Evolutionary conservation across 257 asterid genomes (phyloP), one percentile per base, ranked within the genome.

Genomic region (Solanum megistacrolobum): DNA sequence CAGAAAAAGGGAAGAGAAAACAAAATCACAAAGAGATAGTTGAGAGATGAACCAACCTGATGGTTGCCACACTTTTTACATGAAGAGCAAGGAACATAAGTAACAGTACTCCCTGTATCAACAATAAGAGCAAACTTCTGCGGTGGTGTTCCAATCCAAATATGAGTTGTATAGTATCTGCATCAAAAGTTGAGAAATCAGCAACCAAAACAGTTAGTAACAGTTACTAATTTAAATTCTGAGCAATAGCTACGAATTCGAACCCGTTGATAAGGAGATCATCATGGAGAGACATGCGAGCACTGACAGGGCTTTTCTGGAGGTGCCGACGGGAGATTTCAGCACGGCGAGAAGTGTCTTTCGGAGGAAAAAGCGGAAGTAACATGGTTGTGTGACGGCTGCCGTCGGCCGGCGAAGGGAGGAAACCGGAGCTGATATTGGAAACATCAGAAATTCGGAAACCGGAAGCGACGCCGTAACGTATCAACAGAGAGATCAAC

Each of bases 81-180:
- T 35, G 96, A 93, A 69, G 96, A 75, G 89, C 98, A 95, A 31
- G 98, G 98, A 75, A 95, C 98, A 89, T 94, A 95, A 60, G 98
- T 95, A 85, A 95, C 94, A 14, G 98, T 94, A 85, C 98, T 95
- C 16, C 98, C 98, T 1, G 98, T 93, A 89, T 95, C 98, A 48
- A 94, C 98, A 25, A 95, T 95, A 20, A 95, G 96, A 23, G 98
- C 98, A 86, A 95, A 95, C 92, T 66, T 91, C 94, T 95, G 98
- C 23, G 96, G 98, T 13, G 98, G 98, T 38, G 96, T 93, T 84
- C 98, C 98, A 91, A 95, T 95, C 98, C 94, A 94, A 58, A 95
- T 89, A 68, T 94, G 94, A 84, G 98, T 93, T 23, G 98, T 94
- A 81, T 95, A 95, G 88, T 95, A 95, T 90, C 98, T 95, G 92